Evolutionary conservation across 441 rosid genomes (phyloP), one percentile per base, ranked within the genome.

Genomic region (Heliophila coronopifolia): DNA sequence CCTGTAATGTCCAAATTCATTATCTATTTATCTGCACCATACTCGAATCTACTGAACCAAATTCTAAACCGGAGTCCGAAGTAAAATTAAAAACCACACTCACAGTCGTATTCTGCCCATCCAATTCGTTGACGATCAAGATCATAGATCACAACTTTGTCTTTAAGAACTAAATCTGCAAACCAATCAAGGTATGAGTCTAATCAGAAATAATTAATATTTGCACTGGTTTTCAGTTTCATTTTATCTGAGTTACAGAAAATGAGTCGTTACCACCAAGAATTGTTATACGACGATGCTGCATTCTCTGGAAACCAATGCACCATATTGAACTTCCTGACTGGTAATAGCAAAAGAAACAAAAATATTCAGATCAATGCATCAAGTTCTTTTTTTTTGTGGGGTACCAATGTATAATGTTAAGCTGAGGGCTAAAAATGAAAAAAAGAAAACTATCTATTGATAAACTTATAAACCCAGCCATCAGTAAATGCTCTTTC

Each of bases 101-200:
- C 73, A 89, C 96, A 93, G 71, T 89, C 90, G 30, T 82, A 93
- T 67, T 75, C 77, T 7, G 88, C 42, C 97, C 99, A 93, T 60
- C 99, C 97, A 18, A 89, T 65, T 45, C 81, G 80, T 65, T 84
- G 97, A 46, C 70, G 81, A 33, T 65, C 93, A 37, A 89, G 69
- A 61, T 89, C 95, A 19, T 93, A 93, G 35, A 93, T 88, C 46
- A 93, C 44, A 3, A 89, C 86, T 73, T 89, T 89, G 75, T 93
- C 91, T 66, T 80, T 93, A 9, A 93, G 72, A 69, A 89, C 81
- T 64, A 93, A 74, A 73, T 93, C 99, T 89, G 78, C 75, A 68
- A 42, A 58, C 0, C 49, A 44, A 43, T 27, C 18, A 51, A 58
- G 2, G n/a, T 9, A 51, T 43, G 5, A 40, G 8, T n/a, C n/a